Evolutionary conservation across 306 rosid species (phyloP), one percentile per base, ranked within the genome.

Genomic region (Trichosanthes truncata): DNA sequence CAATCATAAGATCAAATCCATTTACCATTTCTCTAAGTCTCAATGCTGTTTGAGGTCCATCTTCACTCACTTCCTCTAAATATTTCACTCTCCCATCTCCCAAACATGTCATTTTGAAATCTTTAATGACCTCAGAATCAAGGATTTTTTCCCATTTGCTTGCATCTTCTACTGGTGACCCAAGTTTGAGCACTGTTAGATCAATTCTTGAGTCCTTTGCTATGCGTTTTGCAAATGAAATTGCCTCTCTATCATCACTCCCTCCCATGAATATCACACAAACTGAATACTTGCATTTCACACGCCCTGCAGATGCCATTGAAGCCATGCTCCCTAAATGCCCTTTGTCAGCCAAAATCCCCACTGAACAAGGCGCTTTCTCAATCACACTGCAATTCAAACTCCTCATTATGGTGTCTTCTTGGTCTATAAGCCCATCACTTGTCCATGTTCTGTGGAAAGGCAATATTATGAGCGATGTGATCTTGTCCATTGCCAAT

Each of bases 251-350:
- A 9, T 93, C 96, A 9, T 92, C 97, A 25, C 72, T 80, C 0
- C 98, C 98, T 33, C 93, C 98, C 25, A 93, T 29, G 85, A 81
- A 93, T 63, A 93, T 56, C 81, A 89, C 6, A 11, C 93, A 87
- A 3, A 92, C 86, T 0, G 74, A 76, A 60, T 79, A 87, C 17
- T 52, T 31, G 35, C 68, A 67, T 14, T 10, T 0, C 14, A 74
- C 38, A 4, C 56, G 20, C 2, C 45, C 72, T 6, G 57, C 9
- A 15, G 81, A 78, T 33, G 51, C 46, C 81, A 45, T 59, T 4
- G 81, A 78, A 76, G 66, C 35, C 40, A 45, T 15, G 56, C 57
- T 78, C 5, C 81, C 81, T 33, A 49, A 23, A 18, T 21, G 76
- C 2, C 81, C 81, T 38, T 73, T 18, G n/a, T 79, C 81, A 1